Evolutionary conservation across 169 alveolate species (phyloP).

Genomic region (Theileria orientalis): DNA sequence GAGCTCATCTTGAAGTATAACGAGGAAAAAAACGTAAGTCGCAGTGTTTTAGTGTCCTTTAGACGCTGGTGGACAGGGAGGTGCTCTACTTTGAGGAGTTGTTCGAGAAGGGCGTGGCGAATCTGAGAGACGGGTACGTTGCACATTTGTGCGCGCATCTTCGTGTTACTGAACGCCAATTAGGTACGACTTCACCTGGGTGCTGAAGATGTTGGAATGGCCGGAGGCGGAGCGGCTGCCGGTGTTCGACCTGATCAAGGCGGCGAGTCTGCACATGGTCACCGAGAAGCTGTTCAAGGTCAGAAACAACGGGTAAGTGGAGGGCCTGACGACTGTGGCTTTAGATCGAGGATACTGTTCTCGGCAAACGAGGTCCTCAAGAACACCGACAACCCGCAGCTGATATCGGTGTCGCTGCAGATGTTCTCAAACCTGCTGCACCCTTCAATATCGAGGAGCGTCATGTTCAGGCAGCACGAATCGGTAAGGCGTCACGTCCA

Average conservation of each 20-base stretch:
- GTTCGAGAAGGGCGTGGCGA: background rate
- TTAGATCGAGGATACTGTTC: background rate
- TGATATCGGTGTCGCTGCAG: constrained; percentile 47
- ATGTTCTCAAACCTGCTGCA: constrained; percentile 33
- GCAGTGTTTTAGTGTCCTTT: background rate
- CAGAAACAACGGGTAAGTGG: constrained; percentile 26
- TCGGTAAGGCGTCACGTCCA: background rate
- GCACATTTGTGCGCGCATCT: background rate
- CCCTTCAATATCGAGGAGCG: constrained; percentile 31
- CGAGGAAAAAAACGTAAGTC: constrained; percentile 2
- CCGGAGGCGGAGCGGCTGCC: constrained; percentile 41
- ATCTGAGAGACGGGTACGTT: constrained; percentile 5
- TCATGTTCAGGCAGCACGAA: constrained; percentile 18
- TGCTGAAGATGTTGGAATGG: constrained; percentile 57
- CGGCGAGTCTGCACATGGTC: background rate
- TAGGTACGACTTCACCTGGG: constrained; percentile 29
- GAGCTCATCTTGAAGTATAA: constrained; percentile 12
- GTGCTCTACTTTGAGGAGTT: constrained; percentile 18
- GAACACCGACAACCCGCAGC: constrained; percentile 8
- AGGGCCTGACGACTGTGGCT: background rate
- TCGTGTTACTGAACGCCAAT: background rate
- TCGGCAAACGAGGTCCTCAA: constrained; percentile 5
- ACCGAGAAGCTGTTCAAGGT: constrained; percentile 18
- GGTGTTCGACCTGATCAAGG: constrained; percentile 58
- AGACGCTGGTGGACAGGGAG: constrained; percentile 9